Evolutionary conservation across 805 yeast genomes (phyloP), one percentile per base, ranked within the genome.

Genomic region (Ogataea allantospora): DNA sequence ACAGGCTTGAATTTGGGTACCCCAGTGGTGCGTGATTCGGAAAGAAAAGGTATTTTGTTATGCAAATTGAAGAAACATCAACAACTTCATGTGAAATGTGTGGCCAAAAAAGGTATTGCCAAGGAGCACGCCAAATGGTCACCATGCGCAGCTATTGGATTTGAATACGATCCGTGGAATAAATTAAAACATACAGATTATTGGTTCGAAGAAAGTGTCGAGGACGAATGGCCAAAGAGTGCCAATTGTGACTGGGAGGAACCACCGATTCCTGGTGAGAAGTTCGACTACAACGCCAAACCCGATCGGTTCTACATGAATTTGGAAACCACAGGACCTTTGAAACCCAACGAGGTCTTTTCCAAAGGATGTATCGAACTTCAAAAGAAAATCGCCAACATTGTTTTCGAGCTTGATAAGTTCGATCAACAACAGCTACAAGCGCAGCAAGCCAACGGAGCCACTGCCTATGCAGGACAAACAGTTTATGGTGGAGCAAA

Each of bases 41-140:
- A 73, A 43, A 75, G 77, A 23, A 79, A 81, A 46, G 99, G 99
- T 39, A 85, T 91, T n/a, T 65, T 93, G 39, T 78, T 93, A 50
- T 88, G 96, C 66, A 88, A 91, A 62, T 73, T 93, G 51, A 78
- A 95, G 61, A 85, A 84, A 58, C 91, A 88, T 54, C 99, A 93
- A 67, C 96, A 91, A 59, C 71, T 93, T 52, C 77, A 83, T 51
- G 67, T 93, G 43, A 81, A 83, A 50, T 93, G 99, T 66, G 83
- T 93, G 46, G 99, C 99, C 38, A 93, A 93, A 65, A 93, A 93
- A 68, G 99, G 98, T 29, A 88, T 88, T 42, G 86, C 96, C 33
- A 89, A 89, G 61, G 99, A 93, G 61, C 99, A 93, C 59, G 96
- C 99, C 33, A 93, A 93, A 58, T 93, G 99, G 99, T 82, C 93